A percentile compares a stretch with the other conserved stretches of the same genome.
phyloP scores from a whole-genome alignment of 108 stramenopile genomes.

The Bacterosira constricta region DNA sequence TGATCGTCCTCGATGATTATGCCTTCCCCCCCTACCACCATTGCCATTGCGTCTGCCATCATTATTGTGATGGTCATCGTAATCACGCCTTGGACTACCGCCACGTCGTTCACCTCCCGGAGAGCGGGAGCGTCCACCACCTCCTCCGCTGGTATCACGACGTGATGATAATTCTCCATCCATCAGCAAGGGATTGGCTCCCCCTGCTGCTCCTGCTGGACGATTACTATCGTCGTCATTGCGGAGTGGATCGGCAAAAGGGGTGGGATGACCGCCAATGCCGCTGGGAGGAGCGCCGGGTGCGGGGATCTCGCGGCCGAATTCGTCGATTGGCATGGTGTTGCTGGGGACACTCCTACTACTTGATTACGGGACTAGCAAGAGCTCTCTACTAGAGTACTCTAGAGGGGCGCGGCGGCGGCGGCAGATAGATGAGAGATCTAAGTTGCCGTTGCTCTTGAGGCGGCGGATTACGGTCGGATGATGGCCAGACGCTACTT shows the following conservation, averaged over 20 bases:
- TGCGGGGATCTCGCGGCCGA: constrained; percentile 62
- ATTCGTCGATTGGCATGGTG: constrained; percentile 72
- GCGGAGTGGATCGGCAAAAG: constrained; percentile 5
- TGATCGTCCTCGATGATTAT: no score
- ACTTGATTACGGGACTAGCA: not conserved
- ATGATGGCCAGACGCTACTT: not conserved
- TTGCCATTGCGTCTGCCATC: not conserved
- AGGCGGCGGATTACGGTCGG: not conserved
- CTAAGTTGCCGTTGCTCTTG: no score
- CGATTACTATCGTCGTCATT: constrained; percentile 17
- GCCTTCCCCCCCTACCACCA: constrained; percentile 16
- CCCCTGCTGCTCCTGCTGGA: constrained; percentile 3
- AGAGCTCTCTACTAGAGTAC: not conserved
- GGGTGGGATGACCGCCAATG: not conserved
- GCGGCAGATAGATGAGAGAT: not conserved
- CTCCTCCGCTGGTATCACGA: constrained; percentile 16
- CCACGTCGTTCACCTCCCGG: not conserved
- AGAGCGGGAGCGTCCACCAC: constrained; percentile 8
- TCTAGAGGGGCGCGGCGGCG: not conserved
- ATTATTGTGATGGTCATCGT: not conserved
- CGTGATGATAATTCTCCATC: constrained; percentile 8
- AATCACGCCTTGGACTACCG: not conserved
- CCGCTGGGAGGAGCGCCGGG: constrained; percentile 13
- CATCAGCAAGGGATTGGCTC: not conserved
- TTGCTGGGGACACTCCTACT: not conserved